These are phyloP conservation scores for Barnettozyma vustinii DNA, from an alignment of 805 yeast genomes.

Conservation along the genomic window DNA sequence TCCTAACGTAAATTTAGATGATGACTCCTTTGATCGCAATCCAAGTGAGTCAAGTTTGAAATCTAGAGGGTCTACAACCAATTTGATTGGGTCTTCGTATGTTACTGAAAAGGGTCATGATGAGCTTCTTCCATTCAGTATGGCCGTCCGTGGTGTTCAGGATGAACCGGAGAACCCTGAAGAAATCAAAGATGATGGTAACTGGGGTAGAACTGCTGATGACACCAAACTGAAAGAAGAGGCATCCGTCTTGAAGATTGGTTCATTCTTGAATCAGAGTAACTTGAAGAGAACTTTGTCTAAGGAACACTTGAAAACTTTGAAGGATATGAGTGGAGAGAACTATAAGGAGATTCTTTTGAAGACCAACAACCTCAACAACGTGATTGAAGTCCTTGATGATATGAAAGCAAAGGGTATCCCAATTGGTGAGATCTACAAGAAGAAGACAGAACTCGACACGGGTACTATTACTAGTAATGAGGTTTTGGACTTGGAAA, in stretches of 20 bases:
- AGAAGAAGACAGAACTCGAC: constrained; percentile 12
- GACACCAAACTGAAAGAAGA: constrained; percentile 21
- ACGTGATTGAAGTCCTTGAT: constrained; percentile 33
- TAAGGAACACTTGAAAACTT: constrained; percentile 25
- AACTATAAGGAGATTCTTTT: constrained; percentile 31
- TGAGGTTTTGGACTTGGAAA: constrained; percentile 15
- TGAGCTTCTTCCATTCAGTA: constrained; percentile 34
- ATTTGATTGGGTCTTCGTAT: constrained; percentile 22
- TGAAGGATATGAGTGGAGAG: constrained; percentile 29
- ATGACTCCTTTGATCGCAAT: neutral
- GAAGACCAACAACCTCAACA: constrained; percentile 33
- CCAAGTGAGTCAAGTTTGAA: constrained; percentile 4
- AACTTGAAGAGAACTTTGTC: constrained; percentile 16
- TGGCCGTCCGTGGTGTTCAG: constrained; percentile 23
- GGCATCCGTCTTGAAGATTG: constrained; percentile 19
- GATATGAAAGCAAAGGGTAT: constrained; percentile 37
- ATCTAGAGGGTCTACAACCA: constrained; percentile 15
- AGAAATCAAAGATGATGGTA: constrained; percentile 24
- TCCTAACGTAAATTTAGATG: constrained; percentile 3
- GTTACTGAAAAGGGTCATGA: constrained; percentile 28
- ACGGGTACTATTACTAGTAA: neutral
- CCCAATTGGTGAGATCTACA: constrained; percentile 29
- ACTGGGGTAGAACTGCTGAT: constrained; percentile 14
- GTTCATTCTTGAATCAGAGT: constrained; percentile 11
- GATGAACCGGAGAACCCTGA: constrained; percentile 26